phyloP scores from a whole-genome alignment of 2,329 filamentous ascomycete genomes.

The Akanthomyces lecanii region DNA sequence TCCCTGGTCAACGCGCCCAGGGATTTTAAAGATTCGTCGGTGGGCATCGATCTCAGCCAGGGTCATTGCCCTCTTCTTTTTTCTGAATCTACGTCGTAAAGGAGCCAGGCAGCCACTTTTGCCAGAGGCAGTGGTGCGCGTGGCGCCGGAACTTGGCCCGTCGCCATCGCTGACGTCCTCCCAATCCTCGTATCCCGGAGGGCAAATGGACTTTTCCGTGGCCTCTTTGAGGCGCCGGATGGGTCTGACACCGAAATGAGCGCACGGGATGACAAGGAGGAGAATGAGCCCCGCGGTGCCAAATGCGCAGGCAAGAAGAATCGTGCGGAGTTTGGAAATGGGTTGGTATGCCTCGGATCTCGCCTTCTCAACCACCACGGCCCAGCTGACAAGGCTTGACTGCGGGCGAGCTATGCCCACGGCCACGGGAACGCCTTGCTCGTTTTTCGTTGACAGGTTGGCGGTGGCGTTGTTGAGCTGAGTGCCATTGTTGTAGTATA shows the following conservation, averaged over 20 bases:
- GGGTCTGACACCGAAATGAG: conserved; percentile 75
- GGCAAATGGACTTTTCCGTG: conserved; percentile 67
- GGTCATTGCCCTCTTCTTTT: conserved; percentile 26
- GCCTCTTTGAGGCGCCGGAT: conserved; percentile 73
- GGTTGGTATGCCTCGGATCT: conserved; percentile 71
- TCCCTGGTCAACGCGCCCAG: conserved; percentile 71
- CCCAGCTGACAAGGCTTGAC: conserved; percentile 72
- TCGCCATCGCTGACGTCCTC: conserved; percentile 34
- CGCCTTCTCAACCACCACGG: conserved; percentile 73
- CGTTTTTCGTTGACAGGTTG: conserved; percentile 66
- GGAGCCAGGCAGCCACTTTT: conserved; percentile 32
- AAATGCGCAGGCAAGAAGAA: conserved; percentile 81
- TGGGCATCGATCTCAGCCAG: conserved; percentile 33
- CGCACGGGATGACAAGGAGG: conserved; percentile 70
- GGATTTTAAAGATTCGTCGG: conserved; percentile 72
- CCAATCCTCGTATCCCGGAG: conserved; percentile 53
- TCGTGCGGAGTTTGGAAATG: conserved; percentile 69
- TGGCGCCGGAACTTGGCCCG: conserved; percentile 40
- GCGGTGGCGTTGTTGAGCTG: conserved; percentile 68
- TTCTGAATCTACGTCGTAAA: conserved; percentile 36
- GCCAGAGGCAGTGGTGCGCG: conserved; percentile 38
- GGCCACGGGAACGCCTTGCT: conserved; percentile 64
- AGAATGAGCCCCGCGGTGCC: conserved; percentile 71
- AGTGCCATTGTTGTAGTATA: conserved; percentile 49
- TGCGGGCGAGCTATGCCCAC: conserved; percentile 73